These are phyloP conservation scores for Fusarium sp. DNA, from an alignment of 2,329 filamentous ascomycete species.

Conservation along the genomic window DNA sequence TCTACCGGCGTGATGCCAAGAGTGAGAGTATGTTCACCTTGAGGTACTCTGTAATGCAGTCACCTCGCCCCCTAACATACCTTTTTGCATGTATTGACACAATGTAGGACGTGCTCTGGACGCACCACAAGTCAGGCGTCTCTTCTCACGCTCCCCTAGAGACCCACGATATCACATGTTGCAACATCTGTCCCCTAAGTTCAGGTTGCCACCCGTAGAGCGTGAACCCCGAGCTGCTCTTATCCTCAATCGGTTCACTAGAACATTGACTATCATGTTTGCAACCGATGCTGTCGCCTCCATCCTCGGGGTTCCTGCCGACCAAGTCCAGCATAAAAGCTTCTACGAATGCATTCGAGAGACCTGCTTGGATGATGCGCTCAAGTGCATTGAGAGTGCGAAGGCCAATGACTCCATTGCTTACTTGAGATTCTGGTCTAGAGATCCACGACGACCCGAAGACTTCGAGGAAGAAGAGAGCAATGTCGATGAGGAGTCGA, in stretches of 20 bases:
- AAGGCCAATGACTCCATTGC: conserved; percentile 93
- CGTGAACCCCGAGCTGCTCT: conserved; percentile 86
- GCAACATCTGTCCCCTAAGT: conserved; percentile 85
- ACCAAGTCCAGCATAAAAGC: conserved; percentile 78
- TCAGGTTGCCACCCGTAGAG: conserved; percentile 70
- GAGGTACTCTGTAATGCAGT: background rate
- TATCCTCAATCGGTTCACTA: conserved; percentile 87
- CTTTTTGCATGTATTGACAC: conserved; percentile 19
- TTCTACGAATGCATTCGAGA: conserved; percentile 90
- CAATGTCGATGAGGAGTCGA: conserved; percentile 48
- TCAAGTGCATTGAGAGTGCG: conserved; percentile 83
- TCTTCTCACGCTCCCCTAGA: conserved; percentile 83
- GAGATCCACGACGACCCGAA: conserved; percentile 74
- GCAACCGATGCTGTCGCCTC: conserved; percentile 80
- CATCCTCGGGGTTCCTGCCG: conserved; percentile 79
- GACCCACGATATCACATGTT: conserved; percentile 93
- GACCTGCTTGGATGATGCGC: conserved; percentile 79
- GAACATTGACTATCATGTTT: conserved; percentile 87
- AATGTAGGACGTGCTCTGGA: conserved; percentile 77
- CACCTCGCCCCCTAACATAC: background rate
- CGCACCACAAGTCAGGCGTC: conserved; percentile 79
- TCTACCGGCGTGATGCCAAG: conserved; percentile 76
- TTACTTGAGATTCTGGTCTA: conserved; percentile 87
- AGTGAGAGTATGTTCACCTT: conserved; percentile 74
- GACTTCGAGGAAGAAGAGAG: conserved; percentile 59